Percentiles rank a stretch among this genome's conserved stretches.
Conservation (phyloP, 805 yeast genomes). For the Cyberlindnera xylosilytica region DNA sequence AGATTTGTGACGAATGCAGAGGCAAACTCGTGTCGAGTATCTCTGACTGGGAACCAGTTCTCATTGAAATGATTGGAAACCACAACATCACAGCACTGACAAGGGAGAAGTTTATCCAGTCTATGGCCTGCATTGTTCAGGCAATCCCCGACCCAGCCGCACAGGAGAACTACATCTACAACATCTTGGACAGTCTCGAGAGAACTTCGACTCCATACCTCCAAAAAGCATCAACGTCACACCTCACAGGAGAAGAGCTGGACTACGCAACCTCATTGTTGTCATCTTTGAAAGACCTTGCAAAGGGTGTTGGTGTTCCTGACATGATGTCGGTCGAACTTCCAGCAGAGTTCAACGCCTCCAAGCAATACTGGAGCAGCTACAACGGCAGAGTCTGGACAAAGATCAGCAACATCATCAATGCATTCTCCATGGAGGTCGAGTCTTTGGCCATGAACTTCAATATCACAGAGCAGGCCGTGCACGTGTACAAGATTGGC, state of each 20-base stretch:
- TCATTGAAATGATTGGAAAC: slow-evolving; percentile 45
- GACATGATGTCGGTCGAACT: slow-evolving; percentile 43
- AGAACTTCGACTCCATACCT: slow-evolving; percentile 17
- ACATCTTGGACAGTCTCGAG: slow-evolving; percentile 32
- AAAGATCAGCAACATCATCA: slow-evolving; percentile 28
- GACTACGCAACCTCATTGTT: slow-evolving; percentile 56
- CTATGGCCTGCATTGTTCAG: slow-evolving; percentile 62
- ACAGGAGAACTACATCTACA: slow-evolving; percentile 37
- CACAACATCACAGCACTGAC: slow-evolving; percentile 40
- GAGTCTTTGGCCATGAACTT: slow-evolving; percentile 39
- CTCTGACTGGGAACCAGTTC: slow-evolving; percentile 45
- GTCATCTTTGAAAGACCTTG: slow-evolving; percentile 64
- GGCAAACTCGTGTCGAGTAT: slow-evolving; percentile 37
- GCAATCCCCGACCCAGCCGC: slow-evolving; percentile 44
- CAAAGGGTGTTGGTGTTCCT: slow-evolving; percentile 63
- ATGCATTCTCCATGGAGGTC: slow-evolving; percentile 39
- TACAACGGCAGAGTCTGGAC: slow-evolving; percentile 10
- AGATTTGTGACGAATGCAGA: slow-evolving; percentile 55
- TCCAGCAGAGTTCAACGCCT: slow-evolving; percentile 18
- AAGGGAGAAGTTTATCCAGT: slow-evolving; percentile 56
- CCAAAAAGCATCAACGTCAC: slow-evolving; percentile 9
- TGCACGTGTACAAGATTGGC: slow-evolving; percentile 61
- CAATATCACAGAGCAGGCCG: slow-evolving; percentile 58
- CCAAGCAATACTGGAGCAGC: slow-evolving; percentile 26
- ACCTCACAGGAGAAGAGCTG: slow-evolving; percentile 24